These are phyloP conservation scores for Lentinula guzmanii DNA, from an alignment of 768 basidiomycete species.

Conservation along the genomic window DNA sequence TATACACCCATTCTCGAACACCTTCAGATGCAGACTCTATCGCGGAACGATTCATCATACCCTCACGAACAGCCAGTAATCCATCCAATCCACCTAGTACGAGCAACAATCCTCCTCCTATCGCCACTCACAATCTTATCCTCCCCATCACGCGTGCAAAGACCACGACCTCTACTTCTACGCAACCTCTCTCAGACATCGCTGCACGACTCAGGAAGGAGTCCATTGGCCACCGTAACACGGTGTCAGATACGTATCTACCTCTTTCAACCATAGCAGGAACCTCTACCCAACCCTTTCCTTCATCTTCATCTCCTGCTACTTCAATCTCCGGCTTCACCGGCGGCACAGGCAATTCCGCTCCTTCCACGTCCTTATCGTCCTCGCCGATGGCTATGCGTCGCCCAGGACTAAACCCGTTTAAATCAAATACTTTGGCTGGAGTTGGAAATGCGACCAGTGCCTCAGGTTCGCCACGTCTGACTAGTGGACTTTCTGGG, in stretches of 20 bases:
- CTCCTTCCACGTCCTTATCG: background rate
- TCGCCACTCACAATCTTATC: background rate
- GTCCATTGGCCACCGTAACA: constrained; percentile 1
- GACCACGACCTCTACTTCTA: constrained; percentile 12
- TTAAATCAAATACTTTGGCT: constrained; percentile 32
- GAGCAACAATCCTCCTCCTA: background rate
- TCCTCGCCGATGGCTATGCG: constrained; percentile 23
- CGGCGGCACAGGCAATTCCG: background rate
- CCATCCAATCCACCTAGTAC: background rate
- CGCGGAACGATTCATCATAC: constrained; percentile 31
- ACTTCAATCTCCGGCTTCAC: background rate
- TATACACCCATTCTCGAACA: constrained; percentile 2
- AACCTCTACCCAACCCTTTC: background rate
- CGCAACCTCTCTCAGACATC: constrained; percentile 8
- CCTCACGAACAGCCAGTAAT: constrained; percentile 12
- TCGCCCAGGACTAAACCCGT: constrained; percentile 27
- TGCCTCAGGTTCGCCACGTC: constrained; percentile 1
- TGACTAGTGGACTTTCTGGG: background rate
- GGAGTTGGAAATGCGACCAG: constrained; percentile 11
- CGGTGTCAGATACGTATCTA: constrained; percentile 1
- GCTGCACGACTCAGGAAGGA: constrained; percentile 4
- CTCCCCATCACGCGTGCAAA: constrained; percentile 5
- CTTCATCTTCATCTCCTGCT: background rate
- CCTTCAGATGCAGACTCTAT: constrained; percentile 11
- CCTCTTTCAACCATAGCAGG: constrained; percentile 10